Conservation (phyloP, 192 early-diverging fungal genomes). For the Backusella circina region DNA sequence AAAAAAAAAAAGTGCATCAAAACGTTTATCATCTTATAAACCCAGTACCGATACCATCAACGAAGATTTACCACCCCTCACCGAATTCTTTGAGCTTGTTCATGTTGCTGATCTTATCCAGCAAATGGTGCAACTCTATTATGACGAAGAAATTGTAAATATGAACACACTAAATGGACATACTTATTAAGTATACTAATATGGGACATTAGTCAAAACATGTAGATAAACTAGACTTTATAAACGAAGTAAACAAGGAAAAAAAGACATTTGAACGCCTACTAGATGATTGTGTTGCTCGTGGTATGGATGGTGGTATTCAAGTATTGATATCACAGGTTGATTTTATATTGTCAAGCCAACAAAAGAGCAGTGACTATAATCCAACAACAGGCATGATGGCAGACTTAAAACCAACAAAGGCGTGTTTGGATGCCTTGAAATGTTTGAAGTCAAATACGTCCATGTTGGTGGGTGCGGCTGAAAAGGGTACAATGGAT, state of each 20-base stretch:
- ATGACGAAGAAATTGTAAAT: slow-evolving; percentile 56
- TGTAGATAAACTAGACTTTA: slow-evolving; percentile 89
- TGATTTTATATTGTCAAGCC: slow-evolving; percentile 73
- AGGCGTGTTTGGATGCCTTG: slow-evolving; percentile 78
- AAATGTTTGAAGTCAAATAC: slow-evolving; percentile 76
- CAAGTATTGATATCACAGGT: slow-evolving; percentile 78
- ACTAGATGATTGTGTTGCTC: slow-evolving; percentile 87
- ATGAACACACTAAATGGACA: too few relatives aligned
- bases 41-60: slow-evolving; percentile 30
- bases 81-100: slow-evolving; percentile 90
- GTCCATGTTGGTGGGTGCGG: slow-evolving; percentile 66
- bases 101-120: slow-evolving; percentile 91
- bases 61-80: slow-evolving; percentile 55
- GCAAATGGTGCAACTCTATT: slow-evolving; percentile 94
- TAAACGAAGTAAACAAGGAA: slow-evolving; percentile 88
- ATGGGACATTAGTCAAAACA: slow-evolving; percentile 46
- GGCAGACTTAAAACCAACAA: slow-evolving; percentile 70
- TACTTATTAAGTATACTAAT: not conserved
- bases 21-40: slow-evolving; percentile 43
- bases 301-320: slow-evolving; percentile 91
- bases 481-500: slow-evolving; percentile 84
- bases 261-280: slow-evolving; percentile 84
- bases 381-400: slow-evolving; percentile 58
- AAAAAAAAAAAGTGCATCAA: slow-evolving; percentile 36
- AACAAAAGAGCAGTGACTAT: slow-evolving; percentile 70